These are phyloP conservation scores for Epipyxis sp. DNA, from an alignment of 108 stramenopile species.

Conservation along the genomic window DNA sequence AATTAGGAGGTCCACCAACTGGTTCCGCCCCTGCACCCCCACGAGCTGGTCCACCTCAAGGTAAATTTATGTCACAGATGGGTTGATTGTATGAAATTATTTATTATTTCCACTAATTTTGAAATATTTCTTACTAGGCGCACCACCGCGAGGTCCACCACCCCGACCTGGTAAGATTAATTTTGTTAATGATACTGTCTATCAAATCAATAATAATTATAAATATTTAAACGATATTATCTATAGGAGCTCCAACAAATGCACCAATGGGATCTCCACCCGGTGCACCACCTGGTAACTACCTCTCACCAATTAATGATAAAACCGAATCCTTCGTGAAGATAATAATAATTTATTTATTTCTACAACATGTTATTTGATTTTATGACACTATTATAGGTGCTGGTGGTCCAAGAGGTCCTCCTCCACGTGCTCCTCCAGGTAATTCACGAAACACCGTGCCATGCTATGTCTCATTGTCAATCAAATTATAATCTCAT, in stretches of 20 bases:
- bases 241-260: conserved; percentile 16
- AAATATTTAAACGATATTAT: conserved; percentile 17
- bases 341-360: too few relatives aligned
- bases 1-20: conserved; percentile 24
- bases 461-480: background rate
- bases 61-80: too few relatives aligned
- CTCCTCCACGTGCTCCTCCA: conserved; percentile 17
- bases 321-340: background rate
- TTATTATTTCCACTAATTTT: too few relatives aligned
- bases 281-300: conserved; percentile 35
- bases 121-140: too few relatives aligned
- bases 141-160: background rate
- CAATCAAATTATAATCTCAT: background rate
- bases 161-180: background rate
- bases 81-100: too few relatives aligned
- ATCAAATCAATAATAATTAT: conserved; percentile 32
- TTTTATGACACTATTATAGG: conserved; percentile 35
- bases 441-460: background rate
- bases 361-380: background rate
- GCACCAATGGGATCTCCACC: conserved; percentile 49
- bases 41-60: too few relatives aligned
- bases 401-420: conserved; percentile 42
- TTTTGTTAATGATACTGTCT: background rate
- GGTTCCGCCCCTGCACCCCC: background rate
- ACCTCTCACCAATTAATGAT: background rate